Percentiles rank a stretch among this genome's conserved stretches.
phyloP scores from a whole-genome alignment of 2,329 filamentous ascomycete genomes.

The Diplodia intermedia region DNA sequence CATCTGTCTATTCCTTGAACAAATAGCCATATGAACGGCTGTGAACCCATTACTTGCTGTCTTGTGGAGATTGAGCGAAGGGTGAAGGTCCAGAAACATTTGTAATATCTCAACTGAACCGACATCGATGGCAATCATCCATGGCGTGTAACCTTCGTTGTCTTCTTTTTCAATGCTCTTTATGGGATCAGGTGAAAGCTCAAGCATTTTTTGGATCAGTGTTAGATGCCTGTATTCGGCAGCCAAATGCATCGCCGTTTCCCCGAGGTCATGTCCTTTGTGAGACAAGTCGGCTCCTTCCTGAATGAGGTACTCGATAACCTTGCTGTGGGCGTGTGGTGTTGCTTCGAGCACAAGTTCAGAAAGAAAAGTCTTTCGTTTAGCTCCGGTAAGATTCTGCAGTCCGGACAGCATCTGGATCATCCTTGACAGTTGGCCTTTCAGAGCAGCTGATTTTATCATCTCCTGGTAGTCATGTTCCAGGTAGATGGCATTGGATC shows the following conservation, averaged over 20 bases:
- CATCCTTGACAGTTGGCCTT: not conserved
- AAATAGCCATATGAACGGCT: not conserved
- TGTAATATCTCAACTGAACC: not conserved
- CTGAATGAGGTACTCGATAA: not conserved
- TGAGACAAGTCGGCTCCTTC: not conserved
- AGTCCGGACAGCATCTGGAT: not conserved
- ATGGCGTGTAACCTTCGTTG: not conserved
- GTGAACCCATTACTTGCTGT: not conserved
- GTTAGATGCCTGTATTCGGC: not conserved
- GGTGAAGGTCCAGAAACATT: not conserved
- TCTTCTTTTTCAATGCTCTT: not conserved
- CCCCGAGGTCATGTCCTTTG: no score
- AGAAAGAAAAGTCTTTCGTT: not conserved
- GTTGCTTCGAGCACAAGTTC: not conserved
- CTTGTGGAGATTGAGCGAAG: not conserved
- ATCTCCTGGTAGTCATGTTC: not conserved
- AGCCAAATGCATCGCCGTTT: not conserved
- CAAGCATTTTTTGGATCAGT: not conserved
- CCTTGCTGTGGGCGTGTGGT: not conserved
- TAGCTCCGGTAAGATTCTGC: not conserved
- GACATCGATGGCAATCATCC: not conserved
- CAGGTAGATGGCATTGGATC: not conserved
- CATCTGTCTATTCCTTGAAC: not conserved
- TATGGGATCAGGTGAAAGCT: not conserved
- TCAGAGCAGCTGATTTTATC: not conserved